Evolutionary conservation across 2,329 filamentous ascomycete genomes (phyloP), one percentile per base, ranked within the genome.

Genomic region (Colletotrichum brevisporum): DNA sequence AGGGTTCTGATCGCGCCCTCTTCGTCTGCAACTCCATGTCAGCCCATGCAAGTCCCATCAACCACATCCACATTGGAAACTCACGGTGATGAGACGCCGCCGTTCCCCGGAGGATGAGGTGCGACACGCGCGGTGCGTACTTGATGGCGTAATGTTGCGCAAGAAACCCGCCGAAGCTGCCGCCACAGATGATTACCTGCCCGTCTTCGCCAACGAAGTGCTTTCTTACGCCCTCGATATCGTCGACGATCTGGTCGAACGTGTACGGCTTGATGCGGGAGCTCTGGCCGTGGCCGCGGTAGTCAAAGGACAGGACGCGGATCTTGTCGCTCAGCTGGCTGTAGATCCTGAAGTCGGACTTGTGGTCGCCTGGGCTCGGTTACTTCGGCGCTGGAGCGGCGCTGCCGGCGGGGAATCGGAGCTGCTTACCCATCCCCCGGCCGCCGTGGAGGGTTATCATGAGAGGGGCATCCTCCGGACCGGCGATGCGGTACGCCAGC

Each of bases 81-180:
- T 68, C 15, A 69, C 66, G 72, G 77, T 79, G 80, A 66, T 82
- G 80, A 65, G 79, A 78, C 5, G 79, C 72, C 2, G 80, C 80
- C 1, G 80, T 81, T 3, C 80, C 80, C 10, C 80, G 72, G 4
- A 82, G 73, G 26, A 82, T 76, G 53, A 82, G 59, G 57, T 78
- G 73, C 6, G 74, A 75, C 1, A 81, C 75, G 2, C 73, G 66
- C 0, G 73, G 41, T 1, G 78, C 71, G 57, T 81, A 81, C 36
- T 78, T 76, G 63, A 82, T 80, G 13, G 79, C 78, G 66, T 82
- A 82, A 5, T 80, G 77, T 67, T 79, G 78, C 0, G 80, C 80
- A 5, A 82, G 70, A 45, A 78, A 82, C 0, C 80, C 80, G 10
- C 80, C 80, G 52, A 82, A 82, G 63, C 79, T 81, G 2, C 80